These are phyloP conservation scores for Isabelozyma rhagii DNA, from an alignment of 805 yeast species.

Conservation along the genomic window DNA sequence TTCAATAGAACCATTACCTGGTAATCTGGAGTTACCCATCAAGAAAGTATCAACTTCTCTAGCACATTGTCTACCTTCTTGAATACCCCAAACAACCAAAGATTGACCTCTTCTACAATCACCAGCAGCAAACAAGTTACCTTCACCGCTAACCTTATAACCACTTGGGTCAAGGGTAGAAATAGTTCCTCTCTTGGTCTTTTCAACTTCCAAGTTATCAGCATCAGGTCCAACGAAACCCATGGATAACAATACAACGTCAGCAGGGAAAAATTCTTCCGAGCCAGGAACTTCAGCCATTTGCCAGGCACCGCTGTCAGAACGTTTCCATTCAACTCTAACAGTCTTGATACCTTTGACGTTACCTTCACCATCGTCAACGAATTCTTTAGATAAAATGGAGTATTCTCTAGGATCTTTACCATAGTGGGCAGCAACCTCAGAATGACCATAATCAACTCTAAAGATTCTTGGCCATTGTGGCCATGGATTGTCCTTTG, in stretches of 20 bases:
- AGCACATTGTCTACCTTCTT: constrained; percentile 99
- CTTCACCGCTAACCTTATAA: constrained; percentile 62
- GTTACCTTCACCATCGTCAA: constrained; percentile 92
- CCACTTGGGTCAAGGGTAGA: constrained; percentile 56
- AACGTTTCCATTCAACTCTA: constrained; percentile 96
- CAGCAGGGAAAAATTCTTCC: constrained; percentile 94
- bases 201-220: constrained; percentile 61
- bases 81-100: constrained; percentile 98
- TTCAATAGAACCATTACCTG: constrained; percentile 91
- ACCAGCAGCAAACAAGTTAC: constrained; percentile 90
- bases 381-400: constrained; percentile 90
- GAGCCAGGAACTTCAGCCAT: constrained; percentile 96
- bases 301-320: constrained; percentile 97
- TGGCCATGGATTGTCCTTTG: constrained; percentile 98
- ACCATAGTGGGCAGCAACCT: constrained; percentile 91
- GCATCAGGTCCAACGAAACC: constrained; percentile 97
- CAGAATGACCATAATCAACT: constrained; percentile 96
- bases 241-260: constrained; percentile 90
- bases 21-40: constrained; percentile 77
- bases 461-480: constrained; percentile 99
- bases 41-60: constrained; percentile 81
- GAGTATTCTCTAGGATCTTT: constrained; percentile 97
- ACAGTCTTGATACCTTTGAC: constrained; percentile 95
- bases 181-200: constrained; percentile 84
- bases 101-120: constrained; percentile 99